Evolutionary conservation across 805 yeast species (phyloP).

Genomic region (Kockiozyma suomiensis): DNA sequence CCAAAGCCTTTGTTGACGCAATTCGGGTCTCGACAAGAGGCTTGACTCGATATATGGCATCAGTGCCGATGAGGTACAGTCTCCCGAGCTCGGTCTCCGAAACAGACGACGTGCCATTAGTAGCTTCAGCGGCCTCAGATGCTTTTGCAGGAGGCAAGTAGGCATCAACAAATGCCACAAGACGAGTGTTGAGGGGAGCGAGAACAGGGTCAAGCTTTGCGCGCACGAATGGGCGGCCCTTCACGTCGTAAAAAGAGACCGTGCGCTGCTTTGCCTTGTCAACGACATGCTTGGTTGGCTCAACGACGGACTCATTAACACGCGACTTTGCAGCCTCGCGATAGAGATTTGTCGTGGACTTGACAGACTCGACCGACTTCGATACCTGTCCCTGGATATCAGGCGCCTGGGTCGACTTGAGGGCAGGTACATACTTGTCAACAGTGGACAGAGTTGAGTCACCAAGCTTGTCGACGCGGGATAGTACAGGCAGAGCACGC

Average conservation of each 20-base stretch:
- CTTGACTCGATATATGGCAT: slow-evolving; percentile 25
- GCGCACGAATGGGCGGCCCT: slow-evolving; percentile 65
- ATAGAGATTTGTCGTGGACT: slow-evolving; percentile 43
- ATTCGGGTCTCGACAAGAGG: slow-evolving; percentile 27
- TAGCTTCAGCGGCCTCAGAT: background rate
- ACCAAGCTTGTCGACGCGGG: slow-evolving; percentile 55
- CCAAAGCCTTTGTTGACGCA: slow-evolving; percentile 19
- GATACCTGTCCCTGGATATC: slow-evolving; percentile 49
- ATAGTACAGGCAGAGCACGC: slow-evolving; percentile 50
- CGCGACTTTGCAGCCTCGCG: slow-evolving; percentile 39
- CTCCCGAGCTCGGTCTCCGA: slow-evolving; percentile 29
- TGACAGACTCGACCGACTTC: slow-evolving; percentile 45
- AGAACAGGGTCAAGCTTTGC: slow-evolving; percentile 65
- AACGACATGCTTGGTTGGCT: slow-evolving; percentile 46
- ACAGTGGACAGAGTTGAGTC: slow-evolving; percentile 58
- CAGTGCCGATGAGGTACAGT: slow-evolving; percentile 21
- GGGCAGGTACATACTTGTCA: slow-evolving; percentile 61
- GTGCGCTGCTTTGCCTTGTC: slow-evolving; percentile 56
- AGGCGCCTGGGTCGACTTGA: slow-evolving; percentile 62
- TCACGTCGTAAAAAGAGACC: slow-evolving; percentile 55
- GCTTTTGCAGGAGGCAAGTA: slow-evolving; percentile 47
- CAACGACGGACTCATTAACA: slow-evolving; percentile 53
- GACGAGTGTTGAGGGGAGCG: slow-evolving; percentile 59
- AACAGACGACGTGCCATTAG: background rate
- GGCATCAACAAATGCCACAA: slow-evolving; percentile 51